Base-by-base conservation (phyloP, 192 early-diverging fungal species). In the Spizellomyces punctatus region DNA sequence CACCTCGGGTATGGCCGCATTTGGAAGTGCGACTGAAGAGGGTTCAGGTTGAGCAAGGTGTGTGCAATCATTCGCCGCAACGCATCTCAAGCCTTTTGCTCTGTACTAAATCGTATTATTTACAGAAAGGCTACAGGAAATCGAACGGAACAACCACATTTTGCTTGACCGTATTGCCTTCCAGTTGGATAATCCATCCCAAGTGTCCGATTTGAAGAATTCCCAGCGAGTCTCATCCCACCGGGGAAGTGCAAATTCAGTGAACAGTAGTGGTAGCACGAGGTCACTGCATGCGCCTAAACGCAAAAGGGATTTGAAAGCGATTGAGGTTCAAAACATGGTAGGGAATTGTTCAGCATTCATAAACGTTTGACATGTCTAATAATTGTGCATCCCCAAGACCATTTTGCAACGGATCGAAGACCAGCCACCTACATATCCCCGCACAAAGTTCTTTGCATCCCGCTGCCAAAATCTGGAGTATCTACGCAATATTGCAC, bases 121-220 rank as follows among this genome's bases (percentile, higher is more conserved):
- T 19, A 12, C 42, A 82, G 85, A 84, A 48, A 64, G 85, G 48
- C 63, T 82, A 17, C 46, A 65, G 6, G 74, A 82, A 52, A 84
- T 86, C 50, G 78, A 86, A 63, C 68, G 82, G 8, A 73, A 72
- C 56, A 86, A 86, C 69, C 74, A 79, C 27, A 86, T 82, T 60
- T 65, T 86, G 12, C 72, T 86, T 2, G 70, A 86, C 50, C 68
- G 80, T 14, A 86, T 86, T 55, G 75, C 79, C 14, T 78, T 78
- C 49, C 83, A 85, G 63, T 41, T 42, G 4, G 45, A 64, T 14
- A 73, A 68, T 58, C 72, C 79, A 41, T 50, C 70, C 16, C 56
- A 74, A 43, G 68, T 77, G 0, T 80, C 76, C 27, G 64, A 45
- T 44, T 49, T 75, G 6, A 58, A 69, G 17, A n/a, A 48, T 22